These are phyloP conservation scores for Lasiosphaeria miniovina DNA, from an alignment of 495 filamentous ascomycete species.

Conservation along the genomic window DNA sequence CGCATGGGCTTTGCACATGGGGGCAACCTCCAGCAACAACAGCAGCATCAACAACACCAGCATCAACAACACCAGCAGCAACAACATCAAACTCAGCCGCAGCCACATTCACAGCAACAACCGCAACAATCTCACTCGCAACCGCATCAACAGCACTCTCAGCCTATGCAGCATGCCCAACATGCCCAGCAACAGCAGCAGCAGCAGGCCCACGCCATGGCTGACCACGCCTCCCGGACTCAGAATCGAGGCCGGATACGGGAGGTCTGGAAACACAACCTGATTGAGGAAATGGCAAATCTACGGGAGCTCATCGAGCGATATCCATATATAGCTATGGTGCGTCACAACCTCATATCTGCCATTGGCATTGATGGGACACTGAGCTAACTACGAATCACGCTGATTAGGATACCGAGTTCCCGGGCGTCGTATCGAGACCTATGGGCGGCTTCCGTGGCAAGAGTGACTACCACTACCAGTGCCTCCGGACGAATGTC, in stretches of 20 bases:
- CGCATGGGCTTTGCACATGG: constrained; percentile 81
- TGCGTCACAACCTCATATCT: constrained; percentile 39
- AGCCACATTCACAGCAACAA: constrained; percentile 44
- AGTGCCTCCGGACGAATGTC: constrained; percentile 94
- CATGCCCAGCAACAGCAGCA: constrained; percentile 42
- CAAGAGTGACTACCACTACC: constrained; percentile 97
- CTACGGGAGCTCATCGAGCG: constrained; percentile 78
- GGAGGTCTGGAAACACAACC: constrained; percentile 90
- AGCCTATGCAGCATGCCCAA: constrained; percentile 16
- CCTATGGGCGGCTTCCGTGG: constrained; percentile 91
- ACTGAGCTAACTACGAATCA: constrained; percentile 22
- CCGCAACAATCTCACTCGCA: constrained; percentile 51
- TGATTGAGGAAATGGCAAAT: constrained; percentile 82
- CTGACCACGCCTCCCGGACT: constrained; percentile 43
- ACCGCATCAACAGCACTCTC: constrained; percentile 54
- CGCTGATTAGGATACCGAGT: constrained; percentile 80
- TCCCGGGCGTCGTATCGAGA: constrained; percentile 90
- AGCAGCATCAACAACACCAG: constrained; percentile 34
- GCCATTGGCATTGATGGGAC: not conserved
- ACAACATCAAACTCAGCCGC: constrained; percentile 38
- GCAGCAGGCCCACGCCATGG: constrained; percentile 49
- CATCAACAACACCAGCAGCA: constrained; percentile 40
- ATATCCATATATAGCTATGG: constrained; percentile 96
- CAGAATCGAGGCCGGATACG: constrained; percentile 72
- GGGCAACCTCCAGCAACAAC: constrained; percentile 66